Base-by-base conservation (phyloP, 2,329 filamentous ascomycete species). In the Verticillium isaacii region DNA sequence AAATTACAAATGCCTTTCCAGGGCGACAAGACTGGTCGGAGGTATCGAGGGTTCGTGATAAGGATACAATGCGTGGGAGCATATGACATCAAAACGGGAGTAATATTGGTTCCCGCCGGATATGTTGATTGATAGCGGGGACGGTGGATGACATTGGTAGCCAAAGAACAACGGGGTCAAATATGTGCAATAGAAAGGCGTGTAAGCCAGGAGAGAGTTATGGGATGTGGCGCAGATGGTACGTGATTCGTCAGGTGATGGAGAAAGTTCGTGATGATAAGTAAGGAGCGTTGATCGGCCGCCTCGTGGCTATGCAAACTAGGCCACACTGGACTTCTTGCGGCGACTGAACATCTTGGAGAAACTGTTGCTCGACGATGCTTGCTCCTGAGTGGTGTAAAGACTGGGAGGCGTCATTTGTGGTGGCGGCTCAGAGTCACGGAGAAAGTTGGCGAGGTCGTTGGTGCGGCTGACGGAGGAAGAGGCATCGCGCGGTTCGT, bases 381-480 rank as follows among this genome's bases (percentile, higher is more conserved):
- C 72, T 34, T 64, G 59, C 57, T 63, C 63, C 23, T 39, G 32
- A 15, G 60, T 55, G 1, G 67, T 67, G 25, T 72, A 70, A n/a
- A 70, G 62, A 7, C 69, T 68, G 19, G 60, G 32, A 8, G 68
- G 68, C 2, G 68, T 65, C 15, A 71, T 66, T 29, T 74, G 68
- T 15, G 81, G 79, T 1, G 88, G 87, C 3, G 90, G 89, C 37
- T 82, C 87, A 15, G 89, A 90, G 68, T 86, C 86, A 60, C 83
- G 85, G 36, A 95, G 76, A 72, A 94, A 94, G 59, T 87, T 85
- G 0, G 91, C 90, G 55, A 94, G 75, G 58, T 92, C 90, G 19
- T 84, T 82, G 2, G 89, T 92, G 56, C 77, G 74, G n/a, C 74
- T 75, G 7, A 72, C 73, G 3, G 72, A 66, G n/a, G 73, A 70